Conservation (phyloP, 1,284 basidiomycete species). For the Sporisorium graminicola region DNA sequence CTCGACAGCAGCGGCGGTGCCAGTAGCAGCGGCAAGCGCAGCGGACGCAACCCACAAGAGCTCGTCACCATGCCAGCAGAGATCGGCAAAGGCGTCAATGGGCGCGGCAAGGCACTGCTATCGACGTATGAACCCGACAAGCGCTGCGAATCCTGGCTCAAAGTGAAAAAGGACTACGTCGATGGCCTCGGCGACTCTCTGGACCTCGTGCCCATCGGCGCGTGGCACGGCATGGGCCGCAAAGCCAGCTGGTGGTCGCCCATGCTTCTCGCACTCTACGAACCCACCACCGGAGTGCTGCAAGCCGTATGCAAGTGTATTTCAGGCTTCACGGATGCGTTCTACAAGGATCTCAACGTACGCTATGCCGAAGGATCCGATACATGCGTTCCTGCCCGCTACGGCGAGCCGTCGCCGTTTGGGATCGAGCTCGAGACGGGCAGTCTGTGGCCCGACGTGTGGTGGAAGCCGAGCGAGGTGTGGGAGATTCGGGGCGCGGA, state of each 20-base stretch:
- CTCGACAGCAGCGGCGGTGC: conserved; percentile 17
- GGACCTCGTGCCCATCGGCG: conserved; percentile 70
- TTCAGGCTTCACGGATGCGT: conserved; percentile 85
- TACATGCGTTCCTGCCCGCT: conserved; percentile 31
- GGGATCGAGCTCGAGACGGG: conserved; percentile 53
- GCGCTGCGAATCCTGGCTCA: conserved; percentile 70
- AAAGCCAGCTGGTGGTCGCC: conserved; percentile 95
- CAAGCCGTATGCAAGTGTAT: conserved; percentile 72
- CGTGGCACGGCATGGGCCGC: conserved; percentile 92
- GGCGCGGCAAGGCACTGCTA: conserved; percentile 78
- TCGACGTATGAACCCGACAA: conserved; percentile 86
- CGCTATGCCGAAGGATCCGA: conserved; percentile 42
- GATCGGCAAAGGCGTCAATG: conserved; percentile 58
- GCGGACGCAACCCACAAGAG: background rate
- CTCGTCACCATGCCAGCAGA: background rate
- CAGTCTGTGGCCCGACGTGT: conserved; percentile 84
- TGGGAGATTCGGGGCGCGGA: conserved; percentile 79
- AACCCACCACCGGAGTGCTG: conserved; percentile 77
- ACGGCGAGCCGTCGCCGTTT: conserved; percentile 25
- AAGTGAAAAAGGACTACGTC: conserved; percentile 81
- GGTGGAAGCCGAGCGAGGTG: conserved; percentile 80
- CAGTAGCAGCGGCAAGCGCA: background rate
- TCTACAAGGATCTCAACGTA: conserved; percentile 75
- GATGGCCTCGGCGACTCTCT: conserved; percentile 74
- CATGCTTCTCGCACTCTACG: conserved; percentile 83